A percentile compares a stretch with the other conserved stretches of the same genome.
phyloP scores from a whole-genome alignment of 2,329 filamentous ascomycete species.

The Diaporthe sp. region DNA sequence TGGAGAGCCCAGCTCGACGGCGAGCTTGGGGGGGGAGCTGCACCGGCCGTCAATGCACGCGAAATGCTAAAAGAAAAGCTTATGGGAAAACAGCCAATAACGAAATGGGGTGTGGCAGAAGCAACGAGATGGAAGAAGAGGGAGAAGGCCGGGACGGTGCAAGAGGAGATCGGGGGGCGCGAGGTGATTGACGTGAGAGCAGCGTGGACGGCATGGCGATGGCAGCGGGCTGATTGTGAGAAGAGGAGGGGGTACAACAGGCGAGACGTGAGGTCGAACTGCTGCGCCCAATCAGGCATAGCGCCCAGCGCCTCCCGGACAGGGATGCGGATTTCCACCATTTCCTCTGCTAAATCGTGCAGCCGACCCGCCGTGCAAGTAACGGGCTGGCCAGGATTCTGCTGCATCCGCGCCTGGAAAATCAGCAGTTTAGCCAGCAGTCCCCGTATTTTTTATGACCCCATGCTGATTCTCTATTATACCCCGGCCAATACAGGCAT shows the following conservation, averaged over 20 bases:
- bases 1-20: not conserved
- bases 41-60: slow-evolving; percentile 14
- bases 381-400: not conserved
- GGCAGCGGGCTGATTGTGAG: slow-evolving; percentile 5
- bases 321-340: not conserved
- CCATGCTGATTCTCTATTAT: not conserved
- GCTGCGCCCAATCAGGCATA: slow-evolving; percentile 8
- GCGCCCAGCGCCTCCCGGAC: not conserved
- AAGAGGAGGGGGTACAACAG: slow-evolving; percentile 23
- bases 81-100: slow-evolving; percentile 24
- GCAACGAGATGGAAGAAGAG: slow-evolving; percentile 30
- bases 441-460: slow-evolving; percentile 1
- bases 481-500: slow-evolving; percentile 9
- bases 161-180: slow-evolving; percentile 26
- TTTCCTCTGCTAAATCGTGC: not conserved
- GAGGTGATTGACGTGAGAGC: slow-evolving; percentile 30
- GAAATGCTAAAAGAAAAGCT: slow-evolving; percentile 6
- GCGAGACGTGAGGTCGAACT: slow-evolving; percentile 27
- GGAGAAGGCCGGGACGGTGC: slow-evolving; percentile 34
- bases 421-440: not conserved
- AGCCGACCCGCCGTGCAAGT: not conserved
- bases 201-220: slow-evolving; percentile 20
- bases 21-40: slow-evolving; percentile 1
- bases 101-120: slow-evolving; percentile 26
- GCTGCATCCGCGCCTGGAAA: not conserved